Evolutionary conservation across 83 land plant species (phyloP), one percentile per base, ranked within the genome.

Genomic region (Isoetes engelmannii): DNA sequence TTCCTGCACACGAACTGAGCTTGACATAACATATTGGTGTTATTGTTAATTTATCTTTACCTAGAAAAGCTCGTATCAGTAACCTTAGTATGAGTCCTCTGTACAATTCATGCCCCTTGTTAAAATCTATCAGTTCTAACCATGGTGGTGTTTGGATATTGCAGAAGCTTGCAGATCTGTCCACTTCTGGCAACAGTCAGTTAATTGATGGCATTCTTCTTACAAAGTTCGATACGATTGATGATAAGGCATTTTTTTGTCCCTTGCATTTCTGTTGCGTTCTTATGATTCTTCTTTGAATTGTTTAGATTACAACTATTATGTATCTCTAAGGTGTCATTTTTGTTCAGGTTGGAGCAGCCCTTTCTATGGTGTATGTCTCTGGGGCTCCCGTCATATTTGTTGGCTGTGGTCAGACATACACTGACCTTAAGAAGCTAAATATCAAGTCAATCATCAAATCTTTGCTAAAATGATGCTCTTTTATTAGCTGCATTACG

Each of bases 301-400:
- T 13, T 67, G 69, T 48, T 50, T 67, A 48, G 18, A 12, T 44
- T 44, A 10, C 8, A 13, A 1, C 2, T 42, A 2, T 28, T 28
- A 28, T 65, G 1, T 3, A 13, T 3, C 12, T 65, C 12, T 46
- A 67, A 18, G 5, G 4, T 67, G 15, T 20, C 48, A 5, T 63
- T 20, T 51, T n/a, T 6, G 18, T 74, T 63, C 80, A 94, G 99
- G 99, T 94, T 62, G 99, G 99, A 75, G 99, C 99, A 6, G 99
- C 99, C 12, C 81, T 94, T 48, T 94, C 99, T 7, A 94, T 94
- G 99, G 99, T 94, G n/a, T 94, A 94, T 69, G 83, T 86, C 8
- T 94, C 99, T 55, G 99, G 99, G 51, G 84, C 97, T 19, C 99
- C 99, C 6, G 86, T 94, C 42, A 90, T 94, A 92, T 94, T 94